phyloP scores from a whole-genome alignment of 1,284 basidiomycete species.

The Spongiforma sp. region DNA sequence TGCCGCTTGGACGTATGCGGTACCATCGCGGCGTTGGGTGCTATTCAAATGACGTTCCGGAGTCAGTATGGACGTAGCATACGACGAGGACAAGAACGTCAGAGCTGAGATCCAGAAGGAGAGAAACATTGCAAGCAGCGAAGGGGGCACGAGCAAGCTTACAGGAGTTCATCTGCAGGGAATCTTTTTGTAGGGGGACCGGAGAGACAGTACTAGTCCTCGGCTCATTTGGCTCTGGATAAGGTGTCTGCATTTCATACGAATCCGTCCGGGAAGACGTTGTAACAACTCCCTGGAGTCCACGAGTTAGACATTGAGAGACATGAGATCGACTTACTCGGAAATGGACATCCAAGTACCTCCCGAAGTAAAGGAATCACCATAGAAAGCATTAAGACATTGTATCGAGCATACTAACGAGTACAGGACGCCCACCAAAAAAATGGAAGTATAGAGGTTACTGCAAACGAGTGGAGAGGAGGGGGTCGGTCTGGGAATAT shows the following conservation, averaged over 20 bases:
- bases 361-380: constrained; percentile 35
- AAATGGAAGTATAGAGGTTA: constrained; percentile 22
- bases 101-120: constrained; percentile 13
- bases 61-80: constrained; percentile 16
- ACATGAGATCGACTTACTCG: constrained; percentile 22
- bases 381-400: constrained; percentile 45
- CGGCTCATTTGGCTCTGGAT: too few species aligned
- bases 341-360: constrained; percentile 9
- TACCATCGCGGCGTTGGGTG: constrained; percentile 51
- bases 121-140: constrained; percentile 3
- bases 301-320: constrained; percentile 2
- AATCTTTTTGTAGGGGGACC: constrained; percentile 25
- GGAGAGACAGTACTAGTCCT: constrained; percentile 5
- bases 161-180: not conserved
- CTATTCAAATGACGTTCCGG: constrained; percentile 21
- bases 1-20: constrained; percentile 57
- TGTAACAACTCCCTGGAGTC: too few species aligned
- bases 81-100: constrained; percentile 13
- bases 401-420: constrained; percentile 40
- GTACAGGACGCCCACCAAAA: constrained; percentile 39
- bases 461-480: constrained; percentile 36
- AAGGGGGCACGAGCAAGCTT: constrained; percentile 4
- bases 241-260: too few species aligned
- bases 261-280: constrained; percentile 12
- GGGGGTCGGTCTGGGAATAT: constrained; percentile 33